A percentile compares a stretch with the other conserved stretches of the same genome.
These are phyloP conservation scores for Prototheca stagnorum DNA, from an alignment of 163 green algal genomes.

Conservation along the genomic window DNA sequence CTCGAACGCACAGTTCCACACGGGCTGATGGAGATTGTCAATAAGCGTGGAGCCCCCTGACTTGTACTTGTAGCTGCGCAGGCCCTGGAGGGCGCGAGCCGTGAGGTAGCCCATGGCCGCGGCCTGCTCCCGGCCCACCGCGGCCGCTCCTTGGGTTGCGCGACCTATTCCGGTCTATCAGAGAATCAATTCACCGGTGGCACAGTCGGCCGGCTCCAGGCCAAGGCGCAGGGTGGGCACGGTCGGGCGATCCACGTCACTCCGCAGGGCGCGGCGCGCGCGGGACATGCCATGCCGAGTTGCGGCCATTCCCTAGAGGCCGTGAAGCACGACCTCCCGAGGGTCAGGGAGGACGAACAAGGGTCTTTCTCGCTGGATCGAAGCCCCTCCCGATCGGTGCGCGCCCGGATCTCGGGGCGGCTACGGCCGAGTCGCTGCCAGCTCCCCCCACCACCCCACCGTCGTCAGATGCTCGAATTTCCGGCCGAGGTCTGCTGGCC, in stretches of 20 bases:
- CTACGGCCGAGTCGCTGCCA: too few relatives aligned
- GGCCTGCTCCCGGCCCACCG: background rate
- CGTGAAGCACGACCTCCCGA: too few relatives aligned
- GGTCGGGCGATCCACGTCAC: background rate
- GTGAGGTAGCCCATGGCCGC: constrained; percentile 35
- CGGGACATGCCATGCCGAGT: background rate
- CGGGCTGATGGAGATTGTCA: constrained; percentile 60
- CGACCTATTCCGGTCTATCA: too few relatives aligned
- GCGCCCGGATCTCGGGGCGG: background rate
- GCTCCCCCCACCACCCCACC: too few relatives aligned
- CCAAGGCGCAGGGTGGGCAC: background rate
- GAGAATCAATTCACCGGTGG: too few relatives aligned
- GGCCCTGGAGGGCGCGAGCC: constrained; percentile 34
- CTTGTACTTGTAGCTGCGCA: constrained; percentile 60
- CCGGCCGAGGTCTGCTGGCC: background rate
- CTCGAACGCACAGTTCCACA: constrained; percentile 59
- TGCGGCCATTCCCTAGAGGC: too few relatives aligned
- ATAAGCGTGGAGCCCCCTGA: constrained; percentile 60
- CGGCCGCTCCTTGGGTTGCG: background rate
- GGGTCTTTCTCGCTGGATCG: too few relatives aligned
- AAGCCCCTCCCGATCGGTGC: too few relatives aligned
- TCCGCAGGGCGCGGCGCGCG: background rate
- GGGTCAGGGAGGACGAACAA: background rate
- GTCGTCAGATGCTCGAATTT: background rate
- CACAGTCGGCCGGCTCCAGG: too few relatives aligned